These are phyloP conservation scores for Termitomyces sp. DNA, from an alignment of 768 basidiomycete species.

Conservation along the genomic window DNA sequence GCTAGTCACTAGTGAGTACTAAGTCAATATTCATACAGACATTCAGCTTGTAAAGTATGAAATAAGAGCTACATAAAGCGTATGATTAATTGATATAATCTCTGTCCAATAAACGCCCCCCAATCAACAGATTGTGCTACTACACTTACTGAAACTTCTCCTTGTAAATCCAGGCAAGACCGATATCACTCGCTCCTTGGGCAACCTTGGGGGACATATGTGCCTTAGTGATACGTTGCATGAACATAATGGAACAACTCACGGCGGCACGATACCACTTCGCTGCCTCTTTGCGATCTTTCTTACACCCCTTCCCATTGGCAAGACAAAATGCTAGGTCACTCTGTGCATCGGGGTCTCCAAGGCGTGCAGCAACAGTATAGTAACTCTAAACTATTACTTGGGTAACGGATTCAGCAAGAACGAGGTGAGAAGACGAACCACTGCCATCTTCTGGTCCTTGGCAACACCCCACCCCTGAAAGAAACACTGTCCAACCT, in stretches of 20 bases:
- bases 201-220: constrained; percentile 25
- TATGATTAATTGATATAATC: neutral
- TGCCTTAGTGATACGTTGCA: neutral
- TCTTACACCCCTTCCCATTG: constrained; percentile 88
- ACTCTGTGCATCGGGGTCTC: constrained; percentile 83
- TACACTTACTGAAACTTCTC: constrained; percentile 59
- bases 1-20: too few species aligned
- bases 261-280: constrained; percentile 90
- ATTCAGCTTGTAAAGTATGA: neutral
- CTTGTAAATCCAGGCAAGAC: constrained; percentile 90
- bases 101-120: neutral
- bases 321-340: constrained; percentile 83
- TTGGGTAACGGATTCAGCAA: neutral
- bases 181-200: constrained; percentile 79
- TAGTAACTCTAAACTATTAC: constrained; percentile 67
- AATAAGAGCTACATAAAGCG: neutral
- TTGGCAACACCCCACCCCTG: constrained; percentile 88
- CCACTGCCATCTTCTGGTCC: constrained; percentile 88
- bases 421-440: constrained; percentile 32
- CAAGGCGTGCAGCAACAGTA: constrained; percentile 75
- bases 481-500: constrained; percentile 90
- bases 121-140: neutral
- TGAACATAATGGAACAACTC: constrained; percentile 20
- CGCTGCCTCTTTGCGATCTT: constrained; percentile 80
- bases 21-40: neutral